These are phyloP conservation scores for Verticillium dahliae DNA, from an alignment of 2,329 filamentous ascomycete species.

Conservation along the genomic window DNA sequence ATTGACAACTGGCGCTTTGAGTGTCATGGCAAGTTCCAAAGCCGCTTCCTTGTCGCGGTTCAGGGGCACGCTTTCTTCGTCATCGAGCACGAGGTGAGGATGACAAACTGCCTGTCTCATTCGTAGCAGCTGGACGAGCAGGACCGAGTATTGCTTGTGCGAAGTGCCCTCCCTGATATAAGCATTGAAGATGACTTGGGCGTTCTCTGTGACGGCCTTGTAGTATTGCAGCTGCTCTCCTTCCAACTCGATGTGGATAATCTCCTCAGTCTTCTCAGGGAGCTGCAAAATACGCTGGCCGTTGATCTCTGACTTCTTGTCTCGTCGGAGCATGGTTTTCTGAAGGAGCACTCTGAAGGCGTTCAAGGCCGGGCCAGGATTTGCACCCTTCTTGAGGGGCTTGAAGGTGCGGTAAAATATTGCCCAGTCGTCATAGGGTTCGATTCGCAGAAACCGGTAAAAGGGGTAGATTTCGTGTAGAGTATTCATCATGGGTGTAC, in stretches of 20 bases:
- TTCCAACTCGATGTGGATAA: conserved; percentile 58
- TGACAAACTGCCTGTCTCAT: conserved; percentile 79
- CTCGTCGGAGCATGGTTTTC: conserved; percentile 74
- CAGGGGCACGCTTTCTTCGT: conserved; percentile 21
- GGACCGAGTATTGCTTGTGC: conserved; percentile 68
- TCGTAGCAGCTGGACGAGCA: conserved; percentile 72
- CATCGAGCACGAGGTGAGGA: conserved; percentile 57
- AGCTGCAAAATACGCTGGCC: conserved; percentile 69
- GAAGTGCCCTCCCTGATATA: conserved; percentile 65
- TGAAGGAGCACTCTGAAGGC: conserved; percentile 71
- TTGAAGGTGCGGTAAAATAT: conserved; percentile 51
- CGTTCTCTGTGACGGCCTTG: conserved; percentile 55
- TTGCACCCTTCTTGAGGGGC: conserved; percentile 22
- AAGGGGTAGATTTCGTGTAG: conserved; percentile 73
- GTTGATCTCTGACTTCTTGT: conserved; percentile 72
- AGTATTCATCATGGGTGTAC: conserved; percentile 85
- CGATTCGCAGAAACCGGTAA: conserved; percentile 69
- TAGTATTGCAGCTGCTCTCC: conserved; percentile 63
- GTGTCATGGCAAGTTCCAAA: conserved; percentile 52
- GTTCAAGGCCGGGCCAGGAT: conserved; percentile 58
- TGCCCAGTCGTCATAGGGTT: conserved; percentile 62
- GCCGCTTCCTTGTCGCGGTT: conserved; percentile 39
- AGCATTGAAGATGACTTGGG: conserved; percentile 67
- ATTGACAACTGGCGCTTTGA: conserved; percentile 55
- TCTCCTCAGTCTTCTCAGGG: conserved; percentile 56